Conservation (phyloP, 2,329 filamentous ascomycete species). For the Curvularia spicifera region DNA sequence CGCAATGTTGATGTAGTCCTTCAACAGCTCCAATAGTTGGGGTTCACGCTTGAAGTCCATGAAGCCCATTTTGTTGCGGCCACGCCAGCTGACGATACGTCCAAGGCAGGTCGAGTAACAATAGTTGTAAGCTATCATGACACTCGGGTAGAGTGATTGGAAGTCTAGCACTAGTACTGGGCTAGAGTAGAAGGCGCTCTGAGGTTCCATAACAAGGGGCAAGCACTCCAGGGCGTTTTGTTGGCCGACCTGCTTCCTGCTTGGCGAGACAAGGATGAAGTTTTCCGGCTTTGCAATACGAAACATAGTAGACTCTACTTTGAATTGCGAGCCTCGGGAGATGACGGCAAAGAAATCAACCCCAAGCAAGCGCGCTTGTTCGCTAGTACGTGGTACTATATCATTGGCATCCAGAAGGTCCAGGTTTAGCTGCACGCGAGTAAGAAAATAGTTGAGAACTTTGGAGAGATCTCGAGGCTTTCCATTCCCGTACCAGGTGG, state of each 20-base stretch:
- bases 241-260: constrained; percentile 85
- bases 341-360: constrained; percentile 98
- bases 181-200: constrained; percentile 90
- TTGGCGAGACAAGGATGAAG: constrained; percentile 87
- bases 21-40: constrained; percentile 75
- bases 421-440: constrained; percentile 79
- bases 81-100: constrained; percentile 84
- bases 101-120: constrained; percentile 98
- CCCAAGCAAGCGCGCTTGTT: constrained; percentile 89
- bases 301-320: constrained; percentile 99
- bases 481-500: constrained; percentile 77
- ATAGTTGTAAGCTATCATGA: constrained; percentile 99
- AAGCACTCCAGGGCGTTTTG: constrained; percentile 96
- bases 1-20: constrained; percentile 87
- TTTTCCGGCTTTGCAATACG: constrained; percentile 97
- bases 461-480: constrained; percentile 74
- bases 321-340: constrained; percentile 93
- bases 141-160: constrained; percentile 92
- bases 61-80: constrained; percentile 93
- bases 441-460: constrained; percentile 77
- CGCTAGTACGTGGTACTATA: constrained; percentile 84
- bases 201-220: constrained; percentile 95
- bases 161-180: constrained; percentile 93
- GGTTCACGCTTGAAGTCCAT: constrained; percentile 81
- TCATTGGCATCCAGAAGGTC: constrained; percentile 92